Conservation (phyloP, 176 grass and related monocot species). For the Eremochloa ophiuroides region DNA sequence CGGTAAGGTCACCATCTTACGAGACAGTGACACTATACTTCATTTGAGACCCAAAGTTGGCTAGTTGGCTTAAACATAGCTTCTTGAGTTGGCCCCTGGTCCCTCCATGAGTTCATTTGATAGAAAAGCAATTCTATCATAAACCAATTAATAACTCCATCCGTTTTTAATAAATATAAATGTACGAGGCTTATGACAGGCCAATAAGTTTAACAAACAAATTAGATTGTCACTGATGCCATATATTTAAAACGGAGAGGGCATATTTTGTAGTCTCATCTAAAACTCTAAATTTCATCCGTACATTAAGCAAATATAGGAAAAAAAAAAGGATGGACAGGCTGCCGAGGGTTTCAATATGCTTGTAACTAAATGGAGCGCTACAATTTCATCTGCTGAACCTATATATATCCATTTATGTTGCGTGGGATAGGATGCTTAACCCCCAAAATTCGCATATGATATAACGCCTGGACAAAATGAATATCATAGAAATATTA, state of each 20-base stretch:
- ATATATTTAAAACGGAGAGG: no score
- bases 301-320: neutral
- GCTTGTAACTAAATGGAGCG: neutral
- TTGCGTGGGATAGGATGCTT: neutral
- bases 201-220: neutral
- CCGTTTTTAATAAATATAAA: neutral
- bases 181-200: neutral
- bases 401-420: neutral
- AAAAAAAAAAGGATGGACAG: neutral
- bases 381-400: neutral
- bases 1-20: neutral
- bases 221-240: neutral
- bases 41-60: neutral
- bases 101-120: neutral
- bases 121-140: no score
- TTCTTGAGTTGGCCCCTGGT: neutral
- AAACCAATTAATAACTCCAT: neutral
- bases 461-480: slow-evolving; percentile 10
- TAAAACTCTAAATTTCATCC: neutral
- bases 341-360: neutral
- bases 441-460: neutral
- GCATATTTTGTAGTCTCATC: no score
- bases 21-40: neutral
- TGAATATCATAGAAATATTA: slow-evolving; percentile 29
- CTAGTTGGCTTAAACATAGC: no score